Evolutionary conservation across 176 grass and related monocot species (phyloP).

Genomic region (Puya raimondii): DNA sequence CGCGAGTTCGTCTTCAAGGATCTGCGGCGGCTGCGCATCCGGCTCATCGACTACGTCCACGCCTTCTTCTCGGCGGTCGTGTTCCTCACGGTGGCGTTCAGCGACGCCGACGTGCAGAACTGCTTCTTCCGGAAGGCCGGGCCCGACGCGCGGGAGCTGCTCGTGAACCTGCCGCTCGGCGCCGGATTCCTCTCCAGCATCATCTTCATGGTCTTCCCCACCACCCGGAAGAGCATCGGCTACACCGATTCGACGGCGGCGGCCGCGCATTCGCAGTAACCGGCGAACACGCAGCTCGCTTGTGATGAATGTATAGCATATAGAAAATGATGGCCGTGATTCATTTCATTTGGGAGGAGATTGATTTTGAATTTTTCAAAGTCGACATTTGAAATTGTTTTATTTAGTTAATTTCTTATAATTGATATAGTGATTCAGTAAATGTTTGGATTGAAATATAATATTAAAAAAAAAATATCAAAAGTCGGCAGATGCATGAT

Average conservation of each 20-base stretch:
- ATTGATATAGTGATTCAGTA: no score
- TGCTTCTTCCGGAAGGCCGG: slow-evolving; percentile 28
- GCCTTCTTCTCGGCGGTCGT: slow-evolving; percentile 14
- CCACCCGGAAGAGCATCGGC: slow-evolving; percentile 35
- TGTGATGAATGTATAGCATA: no score
- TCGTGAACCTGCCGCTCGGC: slow-evolving; percentile 39
- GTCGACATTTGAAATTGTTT: no score
- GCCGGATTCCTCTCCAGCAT: slow-evolving; percentile 28
- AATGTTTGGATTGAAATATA: no score
- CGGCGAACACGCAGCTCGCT: no score
- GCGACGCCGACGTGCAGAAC: slow-evolving; percentile 13
- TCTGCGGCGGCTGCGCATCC: slow-evolving; percentile 9
- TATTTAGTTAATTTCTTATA: no score
- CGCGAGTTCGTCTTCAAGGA: background rate
- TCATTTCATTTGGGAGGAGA: no score
- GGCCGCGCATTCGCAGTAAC: no score
- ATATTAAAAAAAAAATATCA: no score
- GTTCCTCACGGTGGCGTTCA: slow-evolving; percentile 37
- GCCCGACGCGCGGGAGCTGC: slow-evolving; percentile 7
- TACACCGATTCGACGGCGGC: background rate
- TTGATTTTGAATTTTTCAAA: no score
- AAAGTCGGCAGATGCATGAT: no score
- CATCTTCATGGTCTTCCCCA: slow-evolving; percentile 40
- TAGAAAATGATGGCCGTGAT: no score
- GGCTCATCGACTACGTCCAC: slow-evolving; percentile 20